Evolutionary conservation across 2,329 filamentous ascomycete species (phyloP).

Genomic region (Coniochaeta sp.): DNA sequence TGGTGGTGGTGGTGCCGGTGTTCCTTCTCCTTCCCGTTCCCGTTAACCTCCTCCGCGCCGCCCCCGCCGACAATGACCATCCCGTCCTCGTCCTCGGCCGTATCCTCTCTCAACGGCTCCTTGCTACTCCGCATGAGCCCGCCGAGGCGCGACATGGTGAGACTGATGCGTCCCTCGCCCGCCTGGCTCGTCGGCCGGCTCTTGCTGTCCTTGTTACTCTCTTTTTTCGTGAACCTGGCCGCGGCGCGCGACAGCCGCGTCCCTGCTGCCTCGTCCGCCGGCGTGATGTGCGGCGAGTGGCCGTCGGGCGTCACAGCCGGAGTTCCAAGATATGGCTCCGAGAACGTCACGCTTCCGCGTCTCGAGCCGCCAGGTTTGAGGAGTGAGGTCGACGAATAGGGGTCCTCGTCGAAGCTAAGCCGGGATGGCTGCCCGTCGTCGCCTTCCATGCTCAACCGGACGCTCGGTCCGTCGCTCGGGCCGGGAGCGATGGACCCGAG

Average conservation of each 20-base stretch:
- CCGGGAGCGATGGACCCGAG: constrained; percentile 25
- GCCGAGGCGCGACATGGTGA: constrained; percentile 48
- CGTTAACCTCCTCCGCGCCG: constrained; percentile 13
- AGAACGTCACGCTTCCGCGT: constrained; percentile 43
- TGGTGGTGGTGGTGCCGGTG: constrained; percentile 12
- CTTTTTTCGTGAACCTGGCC: constrained; percentile 40
- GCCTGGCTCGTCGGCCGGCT: constrained; percentile 50
- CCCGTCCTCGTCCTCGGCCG: constrained; percentile 7
- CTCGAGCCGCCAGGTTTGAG: constrained; percentile 29
- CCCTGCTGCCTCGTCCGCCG: constrained; percentile 45
- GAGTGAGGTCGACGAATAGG: constrained; percentile 20
- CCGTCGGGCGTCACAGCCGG: constrained; percentile 26
- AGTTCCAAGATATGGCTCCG: constrained; percentile 30
- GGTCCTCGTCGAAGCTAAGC: constrained; percentile 38
- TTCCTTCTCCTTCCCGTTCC: constrained; percentile 15
- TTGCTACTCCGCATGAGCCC: constrained; percentile 44
- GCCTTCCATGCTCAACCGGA: constrained; percentile 48
- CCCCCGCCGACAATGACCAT: constrained; percentile 11
- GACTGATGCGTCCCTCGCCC: constrained; percentile 50
- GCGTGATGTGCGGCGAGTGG: constrained; percentile 33
- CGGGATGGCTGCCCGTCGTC: constrained; percentile 34
- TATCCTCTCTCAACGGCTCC: constrained; percentile 32
- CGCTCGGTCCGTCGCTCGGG: constrained; percentile 32
- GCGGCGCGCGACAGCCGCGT: constrained; percentile 52
- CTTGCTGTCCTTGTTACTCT: constrained; percentile 10